These are phyloP conservation scores for Coemansia sp. DNA, from an alignment of 192 early-diverging fungal genomes.

Conservation along the genomic window DNA sequence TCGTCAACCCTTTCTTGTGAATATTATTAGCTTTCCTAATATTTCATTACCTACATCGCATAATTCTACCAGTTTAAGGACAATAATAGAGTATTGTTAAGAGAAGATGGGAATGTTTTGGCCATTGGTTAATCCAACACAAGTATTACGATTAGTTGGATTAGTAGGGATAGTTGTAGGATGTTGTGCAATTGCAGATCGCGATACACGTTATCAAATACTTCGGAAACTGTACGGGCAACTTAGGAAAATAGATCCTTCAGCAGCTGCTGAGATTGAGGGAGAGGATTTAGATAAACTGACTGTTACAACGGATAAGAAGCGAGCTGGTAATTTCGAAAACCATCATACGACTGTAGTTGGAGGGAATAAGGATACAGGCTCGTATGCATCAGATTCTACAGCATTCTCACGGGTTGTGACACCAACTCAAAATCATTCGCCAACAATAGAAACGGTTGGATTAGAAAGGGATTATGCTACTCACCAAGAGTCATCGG, in stretches of 20 bases:
- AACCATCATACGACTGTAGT: slow-evolving; percentile 1
- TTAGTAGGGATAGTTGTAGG: slow-evolving; percentile 39
- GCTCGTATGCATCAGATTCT: slow-evolving; percentile 51
- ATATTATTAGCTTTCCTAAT: not conserved
- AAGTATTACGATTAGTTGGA: slow-evolving; percentile 22
- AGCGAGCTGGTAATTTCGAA: not conserved
- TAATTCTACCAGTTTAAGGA: no score
- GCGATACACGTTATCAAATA: slow-evolving; percentile 38
- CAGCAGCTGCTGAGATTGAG: slow-evolving; percentile 30
- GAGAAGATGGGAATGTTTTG: slow-evolving; percentile 44
- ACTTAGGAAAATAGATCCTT: slow-evolving; percentile 36
- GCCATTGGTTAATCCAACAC: slow-evolving; percentile 28
- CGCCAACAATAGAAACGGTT: no score
- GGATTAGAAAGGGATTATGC: no score
- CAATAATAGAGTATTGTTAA: no score
- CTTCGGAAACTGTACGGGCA: slow-evolving; percentile 34
- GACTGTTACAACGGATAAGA: not conserved
- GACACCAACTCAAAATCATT: slow-evolving; percentile 19
- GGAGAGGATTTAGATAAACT: not conserved
- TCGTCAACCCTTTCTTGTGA: no score
- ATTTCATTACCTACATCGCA: not conserved
- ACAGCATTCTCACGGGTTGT: slow-evolving; percentile 45
- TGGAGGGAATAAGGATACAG: slow-evolving; percentile 22
- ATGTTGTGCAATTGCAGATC: slow-evolving; percentile 42
- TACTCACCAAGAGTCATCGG: slow-evolving; percentile 26